Evolutionary conservation across 2,329 filamentous ascomycete genomes (phyloP).

Genomic region (Akanthomyces lecanii): DNA sequence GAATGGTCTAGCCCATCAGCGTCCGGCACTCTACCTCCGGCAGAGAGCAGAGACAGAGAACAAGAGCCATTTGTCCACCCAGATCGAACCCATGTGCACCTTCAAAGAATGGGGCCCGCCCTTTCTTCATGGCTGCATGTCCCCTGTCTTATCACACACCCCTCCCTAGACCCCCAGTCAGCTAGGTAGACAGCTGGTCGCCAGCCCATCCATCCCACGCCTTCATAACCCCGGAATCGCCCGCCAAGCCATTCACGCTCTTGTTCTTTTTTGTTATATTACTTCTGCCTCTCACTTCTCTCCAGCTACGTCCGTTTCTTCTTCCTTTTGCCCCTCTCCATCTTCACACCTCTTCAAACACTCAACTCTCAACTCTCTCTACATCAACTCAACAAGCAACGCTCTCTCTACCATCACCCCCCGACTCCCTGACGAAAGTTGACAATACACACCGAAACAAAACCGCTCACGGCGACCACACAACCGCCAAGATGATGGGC

Average conservation of each 20-base stretch:
- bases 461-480: background rate
- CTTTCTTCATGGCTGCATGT: background rate
- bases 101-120: background rate
- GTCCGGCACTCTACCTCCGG: too few species aligned
- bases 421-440: background rate
- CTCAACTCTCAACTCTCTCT: background rate
- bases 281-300: background rate
- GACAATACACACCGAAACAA: background rate
- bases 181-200: background rate
- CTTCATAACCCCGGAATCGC: slow-evolving; percentile 14
- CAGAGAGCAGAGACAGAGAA: background rate
- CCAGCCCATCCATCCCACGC: background rate
- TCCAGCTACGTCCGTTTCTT: background rate
- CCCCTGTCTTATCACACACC: background rate
- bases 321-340: background rate
- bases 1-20: too few species aligned
- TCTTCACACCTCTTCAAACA: background rate
- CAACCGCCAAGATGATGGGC: slow-evolving; percentile 59
- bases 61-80: background rate
- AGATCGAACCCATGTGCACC: slow-evolving; percentile 6
- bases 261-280: background rate
- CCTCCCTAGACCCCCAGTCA: background rate
- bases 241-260: background rate
- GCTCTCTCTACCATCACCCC: background rate
- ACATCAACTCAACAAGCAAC: background rate